These are phyloP conservation scores for Fusarium coicis DNA, from an alignment of 2,329 filamentous ascomycete species.

Conservation along the genomic window DNA sequence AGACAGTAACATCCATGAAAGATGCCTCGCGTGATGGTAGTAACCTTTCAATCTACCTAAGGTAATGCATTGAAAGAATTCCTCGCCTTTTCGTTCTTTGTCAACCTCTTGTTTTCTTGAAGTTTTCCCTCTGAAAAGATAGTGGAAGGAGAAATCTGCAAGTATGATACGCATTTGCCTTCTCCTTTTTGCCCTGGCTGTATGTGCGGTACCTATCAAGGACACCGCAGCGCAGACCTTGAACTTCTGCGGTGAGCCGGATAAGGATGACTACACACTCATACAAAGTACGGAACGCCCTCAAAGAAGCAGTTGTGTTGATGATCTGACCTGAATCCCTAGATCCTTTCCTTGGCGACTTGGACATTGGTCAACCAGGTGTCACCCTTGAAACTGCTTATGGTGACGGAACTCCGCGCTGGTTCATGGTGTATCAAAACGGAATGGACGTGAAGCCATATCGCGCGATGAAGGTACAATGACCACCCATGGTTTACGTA, in stretches of 20 bases:
- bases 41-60: not conserved
- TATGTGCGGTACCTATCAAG: not conserved
- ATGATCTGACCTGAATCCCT: not conserved
- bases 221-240: too few species aligned
- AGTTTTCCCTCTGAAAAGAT: not conserved
- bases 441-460: conserved; percentile 36
- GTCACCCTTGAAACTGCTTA: conserved; percentile 14
- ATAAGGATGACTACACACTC: conserved; percentile 20
- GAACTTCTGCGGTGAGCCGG: conserved; percentile 9
- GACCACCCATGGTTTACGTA: not conserved
- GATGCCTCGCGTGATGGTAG: not conserved
- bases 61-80: not conserved
- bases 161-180: not conserved
- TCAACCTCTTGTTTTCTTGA: not conserved
- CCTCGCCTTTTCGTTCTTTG: not conserved
- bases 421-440: conserved; percentile 39
- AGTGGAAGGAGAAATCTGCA: not conserved
- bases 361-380: conserved; percentile 29
- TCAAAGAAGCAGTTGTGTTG: not conserved
- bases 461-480: conserved; percentile 27
- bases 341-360: conserved; percentile 35
- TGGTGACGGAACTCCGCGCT: conserved; percentile 5
- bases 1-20: not conserved
- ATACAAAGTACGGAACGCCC: conserved; percentile 7
- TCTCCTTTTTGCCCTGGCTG: not conserved